Conservation (phyloP, 495 filamentous ascomycete species). For the Penicillium malachiteum region DNA sequence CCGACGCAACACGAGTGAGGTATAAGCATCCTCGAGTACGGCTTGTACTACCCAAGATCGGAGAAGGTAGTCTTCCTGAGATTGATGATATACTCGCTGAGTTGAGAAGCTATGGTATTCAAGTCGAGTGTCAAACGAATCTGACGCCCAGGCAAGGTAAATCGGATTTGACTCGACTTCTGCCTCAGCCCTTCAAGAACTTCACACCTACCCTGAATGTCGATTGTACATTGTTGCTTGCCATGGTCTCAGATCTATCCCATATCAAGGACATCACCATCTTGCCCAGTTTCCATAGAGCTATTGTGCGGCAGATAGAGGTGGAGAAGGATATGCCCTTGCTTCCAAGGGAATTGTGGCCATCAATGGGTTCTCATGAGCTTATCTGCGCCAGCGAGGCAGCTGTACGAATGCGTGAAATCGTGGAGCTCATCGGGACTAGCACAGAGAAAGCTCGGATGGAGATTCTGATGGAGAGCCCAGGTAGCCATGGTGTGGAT, state of each 20-base stretch:
- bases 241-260: conserved; percentile 69
- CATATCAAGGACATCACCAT: conserved; percentile 45
- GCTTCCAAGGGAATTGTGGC: conserved; percentile 61
- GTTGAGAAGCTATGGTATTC: conserved; percentile 56
- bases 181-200: conserved; percentile 51
- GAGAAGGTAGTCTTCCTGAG: conserved; percentile 46
- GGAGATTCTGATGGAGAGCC: conserved; percentile 50
- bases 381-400: conserved; percentile 66
- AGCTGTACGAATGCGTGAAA: conserved; percentile 61
- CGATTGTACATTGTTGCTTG: conserved; percentile 73
- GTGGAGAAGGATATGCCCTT: conserved; percentile 60
- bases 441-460: conserved; percentile 58
- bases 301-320: conserved; percentile 64
- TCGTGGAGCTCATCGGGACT: conserved; percentile 66
- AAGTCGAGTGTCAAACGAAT: conserved; percentile 44
- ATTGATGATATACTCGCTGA: conserved; percentile 57
- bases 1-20: conserved; percentile 51
- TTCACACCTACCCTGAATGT: conserved; percentile 65
- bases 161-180: conserved; percentile 42
- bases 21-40: conserved; percentile 59
- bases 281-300: conserved; percentile 49
- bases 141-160: conserved; percentile 24
- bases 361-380: conserved; percentile 51
- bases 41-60: conserved; percentile 60
- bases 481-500: conserved; percentile 22